Evolutionary conservation across 305 asterid species (phyloP).

Genomic region (Fraxinus nigra): DNA sequence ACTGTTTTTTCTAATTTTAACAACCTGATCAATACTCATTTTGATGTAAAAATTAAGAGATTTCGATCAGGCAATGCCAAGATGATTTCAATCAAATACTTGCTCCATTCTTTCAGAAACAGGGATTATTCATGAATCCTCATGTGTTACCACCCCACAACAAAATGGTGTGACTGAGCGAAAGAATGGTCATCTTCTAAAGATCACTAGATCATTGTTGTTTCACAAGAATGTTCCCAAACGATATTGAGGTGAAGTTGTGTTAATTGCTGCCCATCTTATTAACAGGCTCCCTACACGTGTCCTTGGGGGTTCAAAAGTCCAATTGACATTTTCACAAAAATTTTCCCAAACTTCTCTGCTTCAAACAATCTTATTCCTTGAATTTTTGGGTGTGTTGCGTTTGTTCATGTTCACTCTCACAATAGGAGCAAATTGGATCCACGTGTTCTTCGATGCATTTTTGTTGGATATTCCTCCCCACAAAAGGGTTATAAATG

Average conservation of each 20-base stretch:
- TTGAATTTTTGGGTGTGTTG: too few relatives aligned
- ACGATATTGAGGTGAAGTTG: background rate
- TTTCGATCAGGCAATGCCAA: background rate
- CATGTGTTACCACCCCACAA: background rate
- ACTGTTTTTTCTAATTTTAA: too few relatives aligned
- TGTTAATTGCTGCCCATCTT: background rate
- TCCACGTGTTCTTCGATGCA: too few relatives aligned
- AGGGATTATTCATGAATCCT: background rate
- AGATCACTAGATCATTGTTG: background rate
- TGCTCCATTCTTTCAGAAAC: background rate
- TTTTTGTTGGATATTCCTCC: too few relatives aligned
- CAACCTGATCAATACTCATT: too few relatives aligned
- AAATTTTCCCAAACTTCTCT: background rate
- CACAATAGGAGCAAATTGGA: too few relatives aligned
- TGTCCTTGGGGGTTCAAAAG: background rate
- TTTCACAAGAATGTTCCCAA: background rate
- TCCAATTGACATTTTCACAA: background rate
- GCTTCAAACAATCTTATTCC: background rate
- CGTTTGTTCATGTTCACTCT: too few relatives aligned
- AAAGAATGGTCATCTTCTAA: background rate
- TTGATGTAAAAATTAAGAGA: background rate
- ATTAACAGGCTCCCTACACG: background rate
- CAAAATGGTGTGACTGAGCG: background rate
- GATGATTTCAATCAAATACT: background rate
- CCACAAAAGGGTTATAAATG: too few relatives aligned